phyloP scores from a whole-genome alignment of 441 rosid genomes.

The Dalechampia spathulata region DNA sequence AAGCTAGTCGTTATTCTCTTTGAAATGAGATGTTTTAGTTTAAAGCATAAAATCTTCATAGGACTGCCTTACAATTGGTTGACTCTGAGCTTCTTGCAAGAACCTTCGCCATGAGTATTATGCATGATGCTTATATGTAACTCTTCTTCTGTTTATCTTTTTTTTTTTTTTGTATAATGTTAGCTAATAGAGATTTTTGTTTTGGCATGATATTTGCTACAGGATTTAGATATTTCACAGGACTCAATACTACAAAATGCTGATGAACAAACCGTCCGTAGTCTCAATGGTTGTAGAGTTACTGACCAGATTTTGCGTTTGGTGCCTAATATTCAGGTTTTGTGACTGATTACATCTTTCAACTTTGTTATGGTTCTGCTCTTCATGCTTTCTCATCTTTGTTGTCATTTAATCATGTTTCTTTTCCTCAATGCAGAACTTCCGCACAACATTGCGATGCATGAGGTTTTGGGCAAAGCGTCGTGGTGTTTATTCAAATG shows the following conservation, averaged over 20 bases:
- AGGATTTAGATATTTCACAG: conserved; percentile 94
- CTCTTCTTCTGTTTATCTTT: neutral
- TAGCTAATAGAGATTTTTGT: neutral
- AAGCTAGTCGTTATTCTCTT: neutral
- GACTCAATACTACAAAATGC: conserved; percentile 85
- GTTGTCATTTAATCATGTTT: conserved; percentile 15
- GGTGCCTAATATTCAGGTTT: conserved; percentile 96
- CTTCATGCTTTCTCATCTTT: neutral
- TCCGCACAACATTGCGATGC: conserved; percentile 86
- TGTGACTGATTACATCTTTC: conserved; percentile 6
- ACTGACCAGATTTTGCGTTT: conserved; percentile 95
- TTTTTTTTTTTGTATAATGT: neutral
- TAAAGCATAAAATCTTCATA: neutral
- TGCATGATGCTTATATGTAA: neutral
- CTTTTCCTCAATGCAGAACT: conserved; percentile 42
- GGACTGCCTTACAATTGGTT: neutral
- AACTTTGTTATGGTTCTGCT: conserved; percentile 4
- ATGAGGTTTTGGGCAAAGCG: conserved; percentile 96
- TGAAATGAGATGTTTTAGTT: neutral
- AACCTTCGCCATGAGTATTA: neutral
- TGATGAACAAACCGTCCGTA: conserved; percentile 96
- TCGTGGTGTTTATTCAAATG: conserved; percentile 97
- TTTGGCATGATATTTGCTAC: conserved; percentile 22
- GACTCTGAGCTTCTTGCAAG: neutral
- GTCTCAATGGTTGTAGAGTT: conserved; percentile 98